phyloP scores from a whole-genome alignment of 2,329 filamentous ascomycete species.

The Colletotrichum tamarilloi region DNA sequence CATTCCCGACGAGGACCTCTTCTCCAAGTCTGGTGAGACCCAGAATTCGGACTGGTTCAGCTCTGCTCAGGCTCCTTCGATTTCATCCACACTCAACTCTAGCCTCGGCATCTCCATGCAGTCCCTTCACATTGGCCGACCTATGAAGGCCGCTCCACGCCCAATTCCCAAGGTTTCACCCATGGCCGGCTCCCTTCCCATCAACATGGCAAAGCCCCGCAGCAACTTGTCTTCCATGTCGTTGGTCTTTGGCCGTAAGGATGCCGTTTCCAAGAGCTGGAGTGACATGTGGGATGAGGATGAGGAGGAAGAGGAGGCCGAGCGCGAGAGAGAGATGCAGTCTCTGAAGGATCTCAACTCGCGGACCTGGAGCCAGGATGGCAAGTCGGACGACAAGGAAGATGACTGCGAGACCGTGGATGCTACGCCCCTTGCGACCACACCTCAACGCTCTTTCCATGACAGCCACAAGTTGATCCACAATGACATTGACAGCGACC shows the following conservation, averaged over 20 bases:
- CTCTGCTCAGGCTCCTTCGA: conserved; percentile 79
- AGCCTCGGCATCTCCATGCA: conserved; percentile 84
- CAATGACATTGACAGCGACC: conserved; percentile 70
- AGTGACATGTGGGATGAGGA: conserved; percentile 98
- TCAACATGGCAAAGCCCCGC: conserved; percentile 81
- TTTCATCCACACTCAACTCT: conserved; percentile 87
- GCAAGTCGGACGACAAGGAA: conserved; percentile 60
- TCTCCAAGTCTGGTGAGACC: conserved; percentile 79
- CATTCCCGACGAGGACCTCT: conserved; percentile 89
- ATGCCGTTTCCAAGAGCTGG: conserved; percentile 96
- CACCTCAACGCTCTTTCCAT: conserved; percentile 52
- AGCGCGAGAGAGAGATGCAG: conserved; percentile 68
- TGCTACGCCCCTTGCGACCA: conserved; percentile 48
- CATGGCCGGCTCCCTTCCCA: conserved; percentile 78
- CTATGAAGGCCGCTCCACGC: conserved; percentile 54
- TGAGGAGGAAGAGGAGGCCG: conserved; percentile 77
- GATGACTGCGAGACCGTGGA: conserved; percentile 55
- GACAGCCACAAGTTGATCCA: conserved; percentile 40
- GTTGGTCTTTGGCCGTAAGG: conserved; percentile 81
- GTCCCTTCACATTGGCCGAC: conserved; percentile 69
- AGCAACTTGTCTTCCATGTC: conserved; percentile 77
- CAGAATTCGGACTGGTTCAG: conserved; percentile 78
- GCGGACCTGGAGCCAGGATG: conserved; percentile 83
- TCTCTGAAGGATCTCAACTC: conserved; percentile 76
- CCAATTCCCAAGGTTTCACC: conserved; percentile 65